Base-by-base conservation (phyloP, 106 monocot genomes). In the Dioscorea dumetorum region DNA sequence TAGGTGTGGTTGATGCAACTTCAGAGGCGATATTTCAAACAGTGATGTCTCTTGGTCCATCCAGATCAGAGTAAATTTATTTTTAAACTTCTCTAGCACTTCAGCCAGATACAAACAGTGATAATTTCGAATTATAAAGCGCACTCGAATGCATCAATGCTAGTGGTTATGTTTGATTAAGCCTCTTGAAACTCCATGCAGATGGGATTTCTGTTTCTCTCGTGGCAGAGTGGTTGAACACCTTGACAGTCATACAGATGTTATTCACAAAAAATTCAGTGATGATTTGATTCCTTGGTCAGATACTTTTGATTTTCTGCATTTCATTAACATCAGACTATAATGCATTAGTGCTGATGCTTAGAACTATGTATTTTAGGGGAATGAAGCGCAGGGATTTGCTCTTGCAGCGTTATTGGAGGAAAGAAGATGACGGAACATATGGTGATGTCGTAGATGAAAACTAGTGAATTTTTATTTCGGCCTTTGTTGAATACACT, bases 351-450 rank as follows among this genome's bases (percentile, higher is more conserved):
- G 6, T 6, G 41, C 5, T 41, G 10, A 41, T 10, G 10, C 41
- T 10, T 41, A 28, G 5, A 41, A 41, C 5, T 41, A 41, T 10
- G 21, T 23, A 10, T 68, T 80, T 84, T 64, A 92, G 93, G 99
- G 87, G 90, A 81, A 93, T 99, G 99, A 79, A 74, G 66, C 76
- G 71, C 69, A 89, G 99, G 74, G 99, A 99, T 75, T 63, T 99
- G 63, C 70, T 99, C 56, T 73, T 99, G 67, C 76, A 75, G 41
- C 87, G 99, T 32, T 90, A 85, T 56, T 99, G 99, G 99, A 78
- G 99, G 68, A 86, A 85, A 68, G 93, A 99, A 86, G 99, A 93
- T 81, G 99, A 99, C 73, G 99, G 99, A 73, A 87, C 90, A 70
- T 99, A 99, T 69, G 93, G 99, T 99, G 85, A 33, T 77, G 33